These are phyloP conservation scores for Phytopythium chamaehyphon DNA, from an alignment of 352 stramenopile species.

Conservation along the genomic window DNA sequence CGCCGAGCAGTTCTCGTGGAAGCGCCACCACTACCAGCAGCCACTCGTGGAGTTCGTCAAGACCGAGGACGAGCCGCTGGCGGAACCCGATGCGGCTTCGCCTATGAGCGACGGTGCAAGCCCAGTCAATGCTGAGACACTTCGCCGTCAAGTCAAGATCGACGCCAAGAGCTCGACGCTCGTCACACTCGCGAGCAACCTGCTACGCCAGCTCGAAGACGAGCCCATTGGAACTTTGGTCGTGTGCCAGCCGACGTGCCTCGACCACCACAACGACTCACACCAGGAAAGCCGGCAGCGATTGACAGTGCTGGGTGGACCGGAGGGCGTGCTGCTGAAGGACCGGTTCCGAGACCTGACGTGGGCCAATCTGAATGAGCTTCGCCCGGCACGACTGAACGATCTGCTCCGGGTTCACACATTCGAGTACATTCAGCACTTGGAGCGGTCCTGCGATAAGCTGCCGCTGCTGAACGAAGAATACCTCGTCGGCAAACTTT, in stretches of 20 bases:
- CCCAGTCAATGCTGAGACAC: neutral
- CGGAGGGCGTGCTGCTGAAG: conserved; percentile 59
- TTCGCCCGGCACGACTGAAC: conserved; percentile 41
- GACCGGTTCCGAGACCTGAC: conserved; percentile 54
- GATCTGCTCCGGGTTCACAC: conserved; percentile 65
- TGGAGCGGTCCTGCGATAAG: conserved; percentile 34
- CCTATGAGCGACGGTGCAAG: neutral
- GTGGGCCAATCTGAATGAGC: conserved; percentile 56
- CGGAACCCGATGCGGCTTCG: neutral
- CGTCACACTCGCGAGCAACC: conserved; percentile 21
- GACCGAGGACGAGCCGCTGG: neutral
- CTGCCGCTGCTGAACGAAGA: conserved; percentile 44
- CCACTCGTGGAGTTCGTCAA: neutral
- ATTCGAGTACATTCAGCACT: conserved; percentile 58
- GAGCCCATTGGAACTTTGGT: conserved; percentile 38
- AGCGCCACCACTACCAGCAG: conserved; percentile 19
- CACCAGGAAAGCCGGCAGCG: conserved; percentile 67
- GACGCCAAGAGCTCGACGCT: conserved; percentile 11
- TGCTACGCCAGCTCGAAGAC: conserved; percentile 18
- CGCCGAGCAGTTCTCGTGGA: conserved; percentile 25
- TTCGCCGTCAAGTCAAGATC: neutral
- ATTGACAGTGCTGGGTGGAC: conserved; percentile 45
- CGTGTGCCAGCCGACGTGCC: conserved; percentile 64
- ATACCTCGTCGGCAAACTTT: conserved; percentile 39
- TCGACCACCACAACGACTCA: conserved; percentile 74